These are phyloP conservation scores for Inonotus obliquus DNA, from an alignment of 1,284 basidiomycete species.

Conservation along the genomic window DNA sequence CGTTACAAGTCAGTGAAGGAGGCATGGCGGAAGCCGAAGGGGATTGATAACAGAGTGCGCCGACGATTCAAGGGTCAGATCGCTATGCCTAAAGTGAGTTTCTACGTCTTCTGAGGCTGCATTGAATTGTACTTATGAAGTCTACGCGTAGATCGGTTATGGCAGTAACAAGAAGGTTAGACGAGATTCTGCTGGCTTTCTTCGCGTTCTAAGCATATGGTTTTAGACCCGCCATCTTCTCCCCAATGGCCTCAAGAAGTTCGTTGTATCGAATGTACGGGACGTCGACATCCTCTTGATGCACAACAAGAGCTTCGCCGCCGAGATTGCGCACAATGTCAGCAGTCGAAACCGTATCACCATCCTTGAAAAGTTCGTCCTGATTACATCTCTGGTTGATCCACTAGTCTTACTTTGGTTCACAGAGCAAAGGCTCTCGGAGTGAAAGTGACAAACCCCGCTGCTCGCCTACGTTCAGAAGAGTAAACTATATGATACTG, in stretches of 20 bases:
- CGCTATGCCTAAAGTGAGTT: constrained; percentile 87
- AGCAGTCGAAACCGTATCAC: constrained; percentile 93
- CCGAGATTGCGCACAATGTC: constrained; percentile 97
- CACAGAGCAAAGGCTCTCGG: constrained; percentile 83
- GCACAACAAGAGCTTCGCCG: constrained; percentile 97
- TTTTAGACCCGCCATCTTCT: constrained; percentile 84
- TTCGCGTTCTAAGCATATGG: background rate
- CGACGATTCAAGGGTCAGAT: constrained; percentile 95
- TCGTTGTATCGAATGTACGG: constrained; percentile 87
- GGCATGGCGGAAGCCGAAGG: constrained; percentile 97
- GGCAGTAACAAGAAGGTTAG: constrained; percentile 76
- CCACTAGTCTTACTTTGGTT: constrained; percentile 5
- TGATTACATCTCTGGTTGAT: background rate
- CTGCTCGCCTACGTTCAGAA: constrained; percentile 94
- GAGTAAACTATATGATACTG: constrained; percentile 49
- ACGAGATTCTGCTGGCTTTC: background rate
- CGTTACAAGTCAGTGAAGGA: constrained; percentile 94
- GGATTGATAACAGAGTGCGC: constrained; percentile 94
- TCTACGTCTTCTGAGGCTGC: background rate
- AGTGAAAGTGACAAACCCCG: constrained; percentile 93
- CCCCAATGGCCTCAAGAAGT: constrained; percentile 92
- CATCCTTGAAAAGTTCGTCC: constrained; percentile 80
- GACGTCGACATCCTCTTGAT: constrained; percentile 93
- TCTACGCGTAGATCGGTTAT: constrained; percentile 60
- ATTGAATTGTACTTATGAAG: background rate